Base-by-base conservation (phyloP, 1,284 basidiomycete species). In the Wallemia ichthyophaga region DNA sequence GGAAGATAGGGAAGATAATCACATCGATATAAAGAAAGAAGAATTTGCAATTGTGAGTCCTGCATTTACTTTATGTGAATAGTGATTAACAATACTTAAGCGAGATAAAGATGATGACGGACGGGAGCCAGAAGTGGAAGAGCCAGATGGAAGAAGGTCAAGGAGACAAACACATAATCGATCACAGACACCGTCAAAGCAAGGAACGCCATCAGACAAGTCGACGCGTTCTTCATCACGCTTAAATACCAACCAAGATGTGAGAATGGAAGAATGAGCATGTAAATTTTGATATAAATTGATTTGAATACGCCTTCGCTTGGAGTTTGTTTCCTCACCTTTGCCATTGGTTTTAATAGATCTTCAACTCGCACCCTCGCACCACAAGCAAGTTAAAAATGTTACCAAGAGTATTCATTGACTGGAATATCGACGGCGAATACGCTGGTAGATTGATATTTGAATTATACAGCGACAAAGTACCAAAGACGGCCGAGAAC, bases 401-500 rank as follows among this genome's bases (percentile, higher is more conserved):
- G 11, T 21, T 24, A 1, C 1, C 31, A 13, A n/a, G 13, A 27
- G 25, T 56, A 1, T 25, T 31, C n/a, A 25, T 26, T 21, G 25
- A 48, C n/a, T 54, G 24, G 25, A 60, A 55, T 58, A 60, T 58
- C 24, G 58, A 23, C 25, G 27, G 57, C 32, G 59, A 59, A 19
- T 58, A 56, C 27, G 59, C 58, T 31, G 53, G 61, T 13, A 15
- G 58, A 23, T 59, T 60, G 26, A 58, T 57, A 31, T 61, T 58
- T 59, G 58, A 61, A 28, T 55, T 68, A 25, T 67, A 64, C 62
- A 63, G 59, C 37, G 67, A 69, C 61, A 61, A 67, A 15, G 77
- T 78, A 1, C 63, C 81, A 21, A 75, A 72, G 66, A 94, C 89
- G 0, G 74, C 83, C 0, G 76, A 73, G 61, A 95, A 98, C 74